Base-by-base conservation (phyloP, 2,329 filamentous ascomycete genomes). In the Colletotrichum spinosum region DNA sequence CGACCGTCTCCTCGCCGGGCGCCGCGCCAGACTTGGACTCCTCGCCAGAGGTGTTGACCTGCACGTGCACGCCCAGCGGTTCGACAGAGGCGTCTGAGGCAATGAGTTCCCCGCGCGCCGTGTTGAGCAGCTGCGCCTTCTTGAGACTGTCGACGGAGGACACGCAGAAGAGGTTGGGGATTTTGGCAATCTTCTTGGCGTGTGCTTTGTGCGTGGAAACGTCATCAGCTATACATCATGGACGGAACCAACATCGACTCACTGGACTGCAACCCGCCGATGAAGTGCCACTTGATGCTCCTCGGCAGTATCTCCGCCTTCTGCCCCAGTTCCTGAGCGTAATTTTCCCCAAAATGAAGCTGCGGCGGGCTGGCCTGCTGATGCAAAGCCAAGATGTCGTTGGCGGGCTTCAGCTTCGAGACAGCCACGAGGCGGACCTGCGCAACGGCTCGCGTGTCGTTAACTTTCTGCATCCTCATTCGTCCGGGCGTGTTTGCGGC, bases 11-110 rank as follows among this genome's bases (percentile, higher is more conserved):
- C 12, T 85, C 79, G 1, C 84, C 85, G 0, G 94, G 95, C 6
- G 88, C 81, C 50, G 93, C 90, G 17, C 96, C 96, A 4, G 92
- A 93, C 80, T 99, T 99, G 70, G 85, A 85, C 53, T 88, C 88
- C 76, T 98, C 96, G 59, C 93, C 93, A 0, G 92, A 97, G 0
- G 96, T 99, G 79, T 99, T 99, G 71, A 99, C 90, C 80, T 99
- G 96, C 15, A 99, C 90, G 80, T 96, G 94, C 37, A 99, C 84
- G 60, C 89, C 83, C 70, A 97, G 80, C 64, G 81, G 80, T 54
- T 78, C 72, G 2, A 75, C 71, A 33, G 78, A 77, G 63, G 78
- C 77, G 50, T 77, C 74, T 44, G 77, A 70, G 25, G 78, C 72
- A 33, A 82, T 74, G 42, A 91, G 80, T 42, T 87, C 87, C 11